phyloP scores from a whole-genome alignment of 306 rosid species.

The Cucurbita argyrosperma region DNA sequence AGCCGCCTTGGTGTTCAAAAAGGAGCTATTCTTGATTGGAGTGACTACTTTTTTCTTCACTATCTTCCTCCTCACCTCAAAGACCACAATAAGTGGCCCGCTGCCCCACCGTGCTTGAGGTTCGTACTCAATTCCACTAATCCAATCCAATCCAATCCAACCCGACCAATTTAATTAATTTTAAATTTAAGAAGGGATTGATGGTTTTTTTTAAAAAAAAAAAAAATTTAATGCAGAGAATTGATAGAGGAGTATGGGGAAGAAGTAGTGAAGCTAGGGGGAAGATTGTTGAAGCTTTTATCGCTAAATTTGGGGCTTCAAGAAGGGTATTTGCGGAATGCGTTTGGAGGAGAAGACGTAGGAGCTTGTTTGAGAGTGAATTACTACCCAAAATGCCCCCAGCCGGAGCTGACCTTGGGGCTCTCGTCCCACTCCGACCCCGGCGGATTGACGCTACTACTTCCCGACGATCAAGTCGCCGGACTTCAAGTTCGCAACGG shows the following conservation, averaged over 20 bases:
- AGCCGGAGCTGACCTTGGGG: slow-evolving; percentile 65
- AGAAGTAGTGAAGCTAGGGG: slow-evolving; percentile 59
- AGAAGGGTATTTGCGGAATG: slow-evolving; percentile 32
- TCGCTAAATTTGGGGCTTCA: slow-evolving; percentile 48
- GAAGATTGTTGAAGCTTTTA: slow-evolving; percentile 42
- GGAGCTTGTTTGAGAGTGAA: slow-evolving; percentile 87
- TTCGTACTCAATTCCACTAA: not conserved
- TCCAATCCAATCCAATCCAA: not conserved
- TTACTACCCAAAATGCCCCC: slow-evolving; percentile 66
- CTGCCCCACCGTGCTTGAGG: slow-evolving; percentile 22
- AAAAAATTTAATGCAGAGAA: slow-evolving; percentile 48
- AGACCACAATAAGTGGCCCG: slow-evolving; percentile 59
- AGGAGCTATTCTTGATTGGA: slow-evolving; percentile 87
- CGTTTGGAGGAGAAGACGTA: slow-evolving; percentile 57
- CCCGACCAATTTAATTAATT: not conserved
- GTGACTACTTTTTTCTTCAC: slow-evolving; percentile 74
- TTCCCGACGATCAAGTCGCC: slow-evolving; percentile 41
- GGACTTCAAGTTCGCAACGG: slow-evolving; percentile 73
- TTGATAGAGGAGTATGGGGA: slow-evolving; percentile 73
- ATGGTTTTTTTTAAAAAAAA: too few relatives aligned
- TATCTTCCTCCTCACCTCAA: slow-evolving; percentile 45
- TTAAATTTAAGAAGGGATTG: not conserved
- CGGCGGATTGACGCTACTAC: slow-evolving; percentile 63
- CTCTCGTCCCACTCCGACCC: slow-evolving; percentile 87
- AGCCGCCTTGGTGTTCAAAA: slow-evolving; percentile 60